Conservation (phyloP, 192 early-diverging fungal genomes). For the Gigaspora rosea region DNA sequence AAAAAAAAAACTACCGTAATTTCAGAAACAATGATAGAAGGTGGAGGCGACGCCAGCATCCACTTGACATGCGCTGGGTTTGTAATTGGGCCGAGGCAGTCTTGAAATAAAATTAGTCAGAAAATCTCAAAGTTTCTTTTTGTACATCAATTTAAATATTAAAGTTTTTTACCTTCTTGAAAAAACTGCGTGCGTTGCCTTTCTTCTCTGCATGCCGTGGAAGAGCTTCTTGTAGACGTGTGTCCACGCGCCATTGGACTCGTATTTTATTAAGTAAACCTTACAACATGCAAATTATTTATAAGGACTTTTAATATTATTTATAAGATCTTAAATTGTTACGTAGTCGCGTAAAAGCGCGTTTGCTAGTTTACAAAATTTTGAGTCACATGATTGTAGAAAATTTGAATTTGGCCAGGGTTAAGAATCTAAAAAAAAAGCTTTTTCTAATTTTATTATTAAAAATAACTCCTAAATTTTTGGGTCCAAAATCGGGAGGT, state of each 20-base stretch:
- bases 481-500: no score
- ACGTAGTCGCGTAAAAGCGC: no score
- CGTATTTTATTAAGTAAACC: no score
- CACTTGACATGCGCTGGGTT: background rate
- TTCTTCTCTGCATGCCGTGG: constrained; percentile 18
- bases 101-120: background rate
- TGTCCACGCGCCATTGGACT: constrained; percentile 25
- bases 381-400: no score
- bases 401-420: no score
- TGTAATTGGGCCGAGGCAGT: background rate
- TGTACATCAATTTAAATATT: background rate
- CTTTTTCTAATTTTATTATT: no score
- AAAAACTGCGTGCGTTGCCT: constrained; percentile 13
- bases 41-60: background rate
- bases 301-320: no score
- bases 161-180: constrained; percentile 18
- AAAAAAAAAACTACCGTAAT: constrained; percentile 7
- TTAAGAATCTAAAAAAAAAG: no score
- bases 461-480: no score
- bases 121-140: background rate
- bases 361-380: no score
- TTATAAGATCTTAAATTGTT: no score
- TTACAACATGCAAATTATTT: no score
- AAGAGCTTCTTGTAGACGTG: constrained; percentile 21
- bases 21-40: background rate